phyloP scores from a whole-genome alignment of 2,329 filamentous ascomycete genomes.

The Lachnum nothofagi region DNA sequence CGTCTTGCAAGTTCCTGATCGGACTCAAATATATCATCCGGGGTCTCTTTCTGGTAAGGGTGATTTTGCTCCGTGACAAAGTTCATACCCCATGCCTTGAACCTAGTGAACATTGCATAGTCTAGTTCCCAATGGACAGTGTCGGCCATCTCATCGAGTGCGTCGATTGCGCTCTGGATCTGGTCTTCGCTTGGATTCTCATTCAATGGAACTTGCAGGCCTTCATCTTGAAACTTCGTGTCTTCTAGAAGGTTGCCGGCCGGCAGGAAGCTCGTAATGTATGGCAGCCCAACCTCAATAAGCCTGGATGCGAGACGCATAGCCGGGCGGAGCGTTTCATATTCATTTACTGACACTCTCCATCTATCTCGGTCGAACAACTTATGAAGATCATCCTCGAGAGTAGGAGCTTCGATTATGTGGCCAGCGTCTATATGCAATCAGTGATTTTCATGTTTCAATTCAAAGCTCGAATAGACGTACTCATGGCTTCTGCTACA shows the following conservation, averaged over 20 bases:
- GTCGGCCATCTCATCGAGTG: constrained; percentile 19
- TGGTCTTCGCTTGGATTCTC: neutral
- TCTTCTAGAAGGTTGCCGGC: constrained; percentile 8
- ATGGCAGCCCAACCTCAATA: constrained; percentile 21
- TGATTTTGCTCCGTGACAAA: constrained; percentile 7
- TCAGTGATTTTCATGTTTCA: constrained; percentile 4
- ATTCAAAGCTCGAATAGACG: neutral
- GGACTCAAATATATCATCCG: constrained; percentile 4
- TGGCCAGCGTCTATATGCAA: constrained; percentile 2
- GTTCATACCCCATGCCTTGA: constrained; percentile 18
- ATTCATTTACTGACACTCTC: constrained; percentile 19
- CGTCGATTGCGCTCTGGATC: constrained; percentile 7
- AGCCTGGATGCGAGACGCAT: constrained; percentile 25
- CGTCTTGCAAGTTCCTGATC: constrained; percentile 9
- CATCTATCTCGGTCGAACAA: constrained; percentile 21
- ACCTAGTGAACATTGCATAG: constrained; percentile 13
- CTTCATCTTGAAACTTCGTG: neutral
- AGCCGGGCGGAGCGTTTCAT: constrained; percentile 20
- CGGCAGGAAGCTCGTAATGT: constrained; percentile 23
- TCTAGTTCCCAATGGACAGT: constrained; percentile 23
- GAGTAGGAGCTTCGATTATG: neutral
- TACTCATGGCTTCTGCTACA: neutral
- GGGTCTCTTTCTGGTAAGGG: constrained; percentile 3
- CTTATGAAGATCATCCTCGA: constrained; percentile 10
- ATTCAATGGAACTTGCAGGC: constrained; percentile 1